Base-by-base conservation (phyloP, 345 rosid genomes). In the Eucalyptus urophylla region DNA sequence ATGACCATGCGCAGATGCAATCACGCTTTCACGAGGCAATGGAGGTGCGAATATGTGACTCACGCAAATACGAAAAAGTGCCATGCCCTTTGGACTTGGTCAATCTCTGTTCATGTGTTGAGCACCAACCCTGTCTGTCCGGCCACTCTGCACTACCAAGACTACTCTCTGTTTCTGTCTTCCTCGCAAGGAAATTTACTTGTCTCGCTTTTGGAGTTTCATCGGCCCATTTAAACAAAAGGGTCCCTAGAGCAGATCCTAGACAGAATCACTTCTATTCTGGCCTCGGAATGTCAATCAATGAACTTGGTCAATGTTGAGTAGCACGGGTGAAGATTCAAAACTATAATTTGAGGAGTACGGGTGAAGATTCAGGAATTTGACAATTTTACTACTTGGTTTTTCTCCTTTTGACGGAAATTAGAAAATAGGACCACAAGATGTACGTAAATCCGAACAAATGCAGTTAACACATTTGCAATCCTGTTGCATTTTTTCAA, bases 211-310 rank as follows among this genome's bases (percentile, higher is more conserved):
- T 76, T 76, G 83, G 45, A 76, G 83, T 76, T 72, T 76, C 47
- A 21, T 37, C 45, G 14, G 1, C 40, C 83, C 43, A 19, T 21
- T 76, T 40, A 76, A 37, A 8, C 45, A 37, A 37, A 37, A 76
- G 83, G 80, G 45, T 76, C 24, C 83, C 12, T 2, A 8, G 25
- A 37, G 27, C 14, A 72, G 27, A 37, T 72, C 81, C 81, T 13
- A 37, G 81, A 37, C 81, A 10, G 25, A 9, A 37, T 72, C 45
- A 72, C 45, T 19, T 72, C 14, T 72, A 3, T 19, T 72, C 14
- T 72, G 13, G 43, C 24, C 56, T 44, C 86, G 69, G 60, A 89
- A 94, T 96, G 94, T 89, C 87, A 89, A 89, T 91, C 86, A 92
- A 91, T 90, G 91, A 60, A 54, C 80, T 83, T 44, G 94, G 91